A percentile compares a stretch with the other conserved stretches of the same genome.
phyloP scores from a whole-genome alignment of 768 basidiomycete species.

The Tulasnella sp. region DNA sequence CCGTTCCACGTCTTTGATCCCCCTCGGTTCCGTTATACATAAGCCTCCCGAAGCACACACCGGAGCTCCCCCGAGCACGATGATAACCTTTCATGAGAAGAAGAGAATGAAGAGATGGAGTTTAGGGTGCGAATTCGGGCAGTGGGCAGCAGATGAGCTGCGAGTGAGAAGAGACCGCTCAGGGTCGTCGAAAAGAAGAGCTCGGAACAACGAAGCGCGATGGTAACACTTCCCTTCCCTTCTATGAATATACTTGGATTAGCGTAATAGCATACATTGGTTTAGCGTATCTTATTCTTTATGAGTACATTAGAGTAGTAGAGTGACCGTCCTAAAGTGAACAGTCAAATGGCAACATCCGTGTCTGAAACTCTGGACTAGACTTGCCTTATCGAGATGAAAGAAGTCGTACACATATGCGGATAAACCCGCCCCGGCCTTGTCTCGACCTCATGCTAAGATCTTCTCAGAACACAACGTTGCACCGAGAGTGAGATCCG shows the following conservation, averaged over 20 bases:
- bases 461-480: conserved; percentile 11
- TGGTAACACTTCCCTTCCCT: conserved; percentile 35
- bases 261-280: too few relatives aligned
- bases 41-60: not conserved
- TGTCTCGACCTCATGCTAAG: conserved; percentile 38
- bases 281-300: not conserved
- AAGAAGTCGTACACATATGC: not conserved
- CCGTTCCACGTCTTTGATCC: not conserved
- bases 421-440: not conserved
- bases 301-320: not conserved
- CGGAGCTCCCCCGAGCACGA: not conserved
- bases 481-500: not conserved
- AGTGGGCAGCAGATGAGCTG: conserved; percentile 2
- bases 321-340: not conserved
- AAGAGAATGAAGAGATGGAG: not conserved
- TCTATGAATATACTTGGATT: not conserved
- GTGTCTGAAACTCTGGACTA: not conserved
- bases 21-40: not conserved
- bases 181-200: conserved; percentile 36
- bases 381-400: not conserved
- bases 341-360: too few relatives aligned
- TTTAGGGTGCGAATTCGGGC: not conserved
- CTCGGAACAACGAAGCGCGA: conserved; percentile 43
- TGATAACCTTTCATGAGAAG: not conserved
- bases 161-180: conserved; percentile 38